Conservation (phyloP, 1,139 yeast genomes). For the Blastobotrys malaysiensis region DNA sequence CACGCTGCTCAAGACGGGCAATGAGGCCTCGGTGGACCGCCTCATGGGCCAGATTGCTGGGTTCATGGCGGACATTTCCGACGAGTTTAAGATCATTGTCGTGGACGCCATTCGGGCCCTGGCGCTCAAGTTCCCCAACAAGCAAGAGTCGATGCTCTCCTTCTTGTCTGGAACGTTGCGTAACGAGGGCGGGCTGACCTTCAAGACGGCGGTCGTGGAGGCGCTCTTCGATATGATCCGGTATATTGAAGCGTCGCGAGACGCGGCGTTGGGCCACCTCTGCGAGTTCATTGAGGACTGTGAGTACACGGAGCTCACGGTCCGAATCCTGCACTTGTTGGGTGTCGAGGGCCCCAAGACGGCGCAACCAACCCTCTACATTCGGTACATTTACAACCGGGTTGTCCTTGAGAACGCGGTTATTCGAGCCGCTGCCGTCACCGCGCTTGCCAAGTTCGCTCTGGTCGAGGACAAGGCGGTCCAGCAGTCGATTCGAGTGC, state of each 20-base stretch:
- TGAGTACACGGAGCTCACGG: slow-evolving; percentile 89
- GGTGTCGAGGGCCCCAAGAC: slow-evolving; percentile 95
- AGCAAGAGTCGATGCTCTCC: slow-evolving; percentile 73
- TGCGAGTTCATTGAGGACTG: slow-evolving; percentile 98
- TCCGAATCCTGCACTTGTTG: slow-evolving; percentile 80
- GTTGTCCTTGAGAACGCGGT: slow-evolving; percentile 93
- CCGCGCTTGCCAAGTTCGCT: slow-evolving; percentile 88
- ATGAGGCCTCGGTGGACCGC: slow-evolving; percentile 84
- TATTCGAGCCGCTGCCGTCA: slow-evolving; percentile 92
- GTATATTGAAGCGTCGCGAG: slow-evolving; percentile 83
- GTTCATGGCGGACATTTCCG: slow-evolving; percentile 89
- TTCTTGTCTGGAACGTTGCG: slow-evolving; percentile 82
- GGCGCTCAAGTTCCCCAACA: slow-evolving; percentile 89
- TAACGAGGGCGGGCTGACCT: slow-evolving; percentile 80
- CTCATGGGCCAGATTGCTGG: slow-evolving; percentile 82
- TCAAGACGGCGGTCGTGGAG: slow-evolving; percentile 84
- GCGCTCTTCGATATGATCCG: slow-evolving; percentile 88
- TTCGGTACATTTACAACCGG: slow-evolving; percentile 94
- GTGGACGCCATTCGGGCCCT: slow-evolving; percentile 91
- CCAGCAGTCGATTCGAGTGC: slow-evolving; percentile 62
- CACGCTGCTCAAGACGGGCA: slow-evolving; percentile 90
- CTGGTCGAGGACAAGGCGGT: slow-evolving; percentile 66
- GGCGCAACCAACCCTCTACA: slow-evolving; percentile 80
- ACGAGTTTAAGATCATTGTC: slow-evolving; percentile 90
- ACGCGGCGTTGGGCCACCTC: slow-evolving; percentile 75